A percentile compares a stretch with the other conserved stretches of the same genome.
Conservation (phyloP, 2,329 filamentous ascomycete genomes). For the Penicillium hordei region DNA sequence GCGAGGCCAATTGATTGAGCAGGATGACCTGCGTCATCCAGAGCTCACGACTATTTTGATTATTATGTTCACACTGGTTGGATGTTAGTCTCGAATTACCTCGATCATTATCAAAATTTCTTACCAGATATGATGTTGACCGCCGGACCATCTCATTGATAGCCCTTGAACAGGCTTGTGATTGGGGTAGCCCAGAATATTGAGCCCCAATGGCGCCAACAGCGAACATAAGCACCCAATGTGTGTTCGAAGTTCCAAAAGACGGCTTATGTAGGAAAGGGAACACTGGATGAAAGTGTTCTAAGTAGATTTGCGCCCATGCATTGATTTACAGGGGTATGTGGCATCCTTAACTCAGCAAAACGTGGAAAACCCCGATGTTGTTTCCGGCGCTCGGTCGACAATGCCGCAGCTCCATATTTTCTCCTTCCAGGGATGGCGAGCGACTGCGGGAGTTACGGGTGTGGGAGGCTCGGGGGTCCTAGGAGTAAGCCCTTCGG, state of each 20-base stretch:
- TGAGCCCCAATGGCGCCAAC: not conserved
- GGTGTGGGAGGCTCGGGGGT: not conserved
- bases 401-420: not conserved
- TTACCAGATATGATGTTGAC: not conserved
- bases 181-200: not conserved
- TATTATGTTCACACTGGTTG: not conserved
- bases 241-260: not conserved
- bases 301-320: not conserved
- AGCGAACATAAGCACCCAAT: not conserved
- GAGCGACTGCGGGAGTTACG: not conserved
- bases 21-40: not conserved
- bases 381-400: not conserved
- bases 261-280: not conserved
- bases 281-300: not conserved
- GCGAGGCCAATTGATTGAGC: not conserved
- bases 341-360: not conserved
- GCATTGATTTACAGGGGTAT: not conserved
- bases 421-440: not conserved
- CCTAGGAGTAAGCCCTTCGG: not conserved
- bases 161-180: not conserved
- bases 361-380: not conserved
- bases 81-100: not conserved
- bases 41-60: not conserved
- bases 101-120: not conserved
- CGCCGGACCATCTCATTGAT: not conserved